Conservation (phyloP, 2,329 filamentous ascomycete genomes). For the Emmonsia crescens region DNA sequence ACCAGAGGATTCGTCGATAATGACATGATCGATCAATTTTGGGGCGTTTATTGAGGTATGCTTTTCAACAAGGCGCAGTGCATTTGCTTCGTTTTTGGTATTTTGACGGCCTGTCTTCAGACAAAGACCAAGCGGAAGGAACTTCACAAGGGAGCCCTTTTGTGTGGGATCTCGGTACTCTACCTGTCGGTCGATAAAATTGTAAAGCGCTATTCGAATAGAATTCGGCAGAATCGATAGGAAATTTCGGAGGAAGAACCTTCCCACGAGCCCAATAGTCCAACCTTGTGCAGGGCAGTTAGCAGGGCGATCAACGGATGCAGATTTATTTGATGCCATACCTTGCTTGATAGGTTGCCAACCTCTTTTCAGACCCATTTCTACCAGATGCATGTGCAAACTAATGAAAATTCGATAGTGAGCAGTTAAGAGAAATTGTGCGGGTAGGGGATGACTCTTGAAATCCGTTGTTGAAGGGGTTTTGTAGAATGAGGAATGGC, state of each 20-base stretch:
- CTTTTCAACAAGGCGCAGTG: slow-evolving; percentile 10
- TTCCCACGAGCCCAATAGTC: neutral
- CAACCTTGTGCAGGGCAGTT: neutral
- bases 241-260: neutral
- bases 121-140: slow-evolving; percentile 10
- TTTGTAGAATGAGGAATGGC: neutral
- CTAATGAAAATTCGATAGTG: neutral
- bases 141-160: slow-evolving; percentile 3
- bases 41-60: slow-evolving; percentile 10
- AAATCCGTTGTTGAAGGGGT: neutral
- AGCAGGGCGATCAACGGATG: neutral
- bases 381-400: neutral
- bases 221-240: neutral
- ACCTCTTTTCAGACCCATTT: neutral
- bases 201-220: neutral
- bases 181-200: neutral
- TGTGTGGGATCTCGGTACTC: neutral
- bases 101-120: slow-evolving; percentile 7
- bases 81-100: slow-evolving; percentile 10
- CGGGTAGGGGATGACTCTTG: neutral
- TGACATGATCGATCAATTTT: slow-evolving; percentile 7
- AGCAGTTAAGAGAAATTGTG: neutral
- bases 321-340: neutral
- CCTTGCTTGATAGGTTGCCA: slow-evolving; percentile 1
- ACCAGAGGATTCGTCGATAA: slow-evolving; percentile 3